phyloP scores from a whole-genome alignment of 495 filamentous ascomycete genomes.

The Chaetomium cochliodes region DNA sequence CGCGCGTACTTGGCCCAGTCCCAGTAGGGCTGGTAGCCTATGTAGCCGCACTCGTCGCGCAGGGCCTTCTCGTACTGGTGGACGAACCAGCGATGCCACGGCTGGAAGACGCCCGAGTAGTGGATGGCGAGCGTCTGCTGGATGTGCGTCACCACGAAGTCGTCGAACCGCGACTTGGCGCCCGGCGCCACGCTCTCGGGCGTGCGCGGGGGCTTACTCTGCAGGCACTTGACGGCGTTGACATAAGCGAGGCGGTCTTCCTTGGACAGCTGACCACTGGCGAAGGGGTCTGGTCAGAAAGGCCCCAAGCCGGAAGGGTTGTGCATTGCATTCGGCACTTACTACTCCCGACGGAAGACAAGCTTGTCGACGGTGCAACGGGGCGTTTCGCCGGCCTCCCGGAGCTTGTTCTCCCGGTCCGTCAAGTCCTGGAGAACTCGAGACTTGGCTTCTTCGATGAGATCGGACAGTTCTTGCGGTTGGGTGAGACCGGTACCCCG shows the following conservation, averaged over 20 bases:
- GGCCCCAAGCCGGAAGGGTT: background rate
- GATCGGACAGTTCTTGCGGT: background rate
- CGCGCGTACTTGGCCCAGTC: conserved; percentile 58
- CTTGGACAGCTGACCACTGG: conserved; percentile 47
- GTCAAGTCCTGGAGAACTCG: conserved; percentile 7
- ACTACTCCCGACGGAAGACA: conserved; percentile 28
- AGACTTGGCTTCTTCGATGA: conserved; percentile 19
- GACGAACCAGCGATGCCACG: conserved; percentile 70
- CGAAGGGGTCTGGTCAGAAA: background rate
- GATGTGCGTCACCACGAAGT: conserved; percentile 69
- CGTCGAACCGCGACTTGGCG: conserved; percentile 57
- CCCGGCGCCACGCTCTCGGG: conserved; percentile 39
- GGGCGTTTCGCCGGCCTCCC: conserved; percentile 20
- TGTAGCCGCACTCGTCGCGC: conserved; percentile 69
- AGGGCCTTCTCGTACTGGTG: conserved; percentile 65
- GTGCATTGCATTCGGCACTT: background rate
- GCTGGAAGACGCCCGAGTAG: conserved; percentile 62
- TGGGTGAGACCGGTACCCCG: conserved; percentile 9
- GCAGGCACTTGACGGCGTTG: conserved; percentile 63
- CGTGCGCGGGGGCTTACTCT: conserved; percentile 50
- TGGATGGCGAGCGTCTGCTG: conserved; percentile 62
- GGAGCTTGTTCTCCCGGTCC: conserved; percentile 11
- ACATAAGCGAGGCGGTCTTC: conserved; percentile 58
- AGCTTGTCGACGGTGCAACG: conserved; percentile 20
- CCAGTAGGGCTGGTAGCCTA: conserved; percentile 61